Conservation (phyloP, 148 eudicot genomes). For the Polygonum aviculare region DNA sequence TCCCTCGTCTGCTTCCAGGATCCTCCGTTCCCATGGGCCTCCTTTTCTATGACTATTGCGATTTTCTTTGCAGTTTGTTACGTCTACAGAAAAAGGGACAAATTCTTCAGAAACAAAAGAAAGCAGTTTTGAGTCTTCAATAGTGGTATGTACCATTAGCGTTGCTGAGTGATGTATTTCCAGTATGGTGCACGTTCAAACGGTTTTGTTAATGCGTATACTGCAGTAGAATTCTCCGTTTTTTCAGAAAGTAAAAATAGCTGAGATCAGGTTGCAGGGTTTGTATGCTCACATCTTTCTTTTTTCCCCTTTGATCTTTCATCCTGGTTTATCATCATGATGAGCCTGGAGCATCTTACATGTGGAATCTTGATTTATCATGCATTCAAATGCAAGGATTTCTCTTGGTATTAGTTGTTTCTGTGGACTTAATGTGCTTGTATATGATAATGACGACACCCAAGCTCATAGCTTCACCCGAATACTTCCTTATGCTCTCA, state of each 20-base stretch:
- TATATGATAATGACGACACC: not conserved
- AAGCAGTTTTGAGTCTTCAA: conserved; percentile 69
- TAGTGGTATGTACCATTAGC: conserved; percentile 13
- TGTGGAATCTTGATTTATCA: conserved; percentile 3
- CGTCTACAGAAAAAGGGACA: conserved; percentile 57
- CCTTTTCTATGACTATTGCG: conserved; percentile 39
- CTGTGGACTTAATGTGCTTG: not conserved
- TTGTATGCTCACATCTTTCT: not conserved
- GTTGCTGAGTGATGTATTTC: not conserved
- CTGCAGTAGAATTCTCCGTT: not conserved
- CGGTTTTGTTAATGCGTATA: conserved; percentile 6
- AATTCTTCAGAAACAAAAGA: conserved; percentile 66
- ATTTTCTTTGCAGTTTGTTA: conserved; percentile 46
- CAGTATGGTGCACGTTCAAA: not conserved
- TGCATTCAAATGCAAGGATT: not conserved
- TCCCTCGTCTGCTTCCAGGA: conserved; percentile 87
- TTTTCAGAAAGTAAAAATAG: not conserved
- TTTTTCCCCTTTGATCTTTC: not conserved
- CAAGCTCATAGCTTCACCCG: not conserved
- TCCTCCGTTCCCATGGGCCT: conserved; percentile 89
- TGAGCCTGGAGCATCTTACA: not conserved
- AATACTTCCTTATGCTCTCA: too few species aligned
- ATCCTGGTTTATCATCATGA: not conserved
- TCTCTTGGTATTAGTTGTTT: not conserved
- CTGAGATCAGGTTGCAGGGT: conserved; percentile 3